These are phyloP conservation scores for Fusarium sp. DNA, from an alignment of 2,329 filamentous ascomycete genomes.

Conservation along the genomic window DNA sequence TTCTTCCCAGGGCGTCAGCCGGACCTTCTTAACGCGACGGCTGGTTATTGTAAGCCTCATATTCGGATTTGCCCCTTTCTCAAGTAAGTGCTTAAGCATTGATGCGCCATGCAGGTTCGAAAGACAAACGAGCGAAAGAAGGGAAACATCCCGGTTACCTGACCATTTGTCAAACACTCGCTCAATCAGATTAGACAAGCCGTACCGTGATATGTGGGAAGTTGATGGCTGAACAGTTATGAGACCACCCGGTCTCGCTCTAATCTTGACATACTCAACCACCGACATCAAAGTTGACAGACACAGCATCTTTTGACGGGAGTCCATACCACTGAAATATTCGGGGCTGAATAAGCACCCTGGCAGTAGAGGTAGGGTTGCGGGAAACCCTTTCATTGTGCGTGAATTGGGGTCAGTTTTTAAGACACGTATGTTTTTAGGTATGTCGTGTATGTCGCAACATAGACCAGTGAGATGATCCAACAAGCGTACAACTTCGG, in stretches of 20 bases:
- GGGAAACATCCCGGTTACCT: fast-evolving
- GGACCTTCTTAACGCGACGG: too few species aligned
- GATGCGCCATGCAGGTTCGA: too few species aligned
- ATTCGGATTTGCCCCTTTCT: slow-evolving; percentile 3
- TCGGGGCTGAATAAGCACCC: too few species aligned
- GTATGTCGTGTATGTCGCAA: too few species aligned
- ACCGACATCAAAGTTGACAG: not conserved
- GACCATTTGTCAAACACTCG: not conserved
- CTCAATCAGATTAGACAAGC: too few species aligned
- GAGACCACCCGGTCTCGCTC: not conserved
- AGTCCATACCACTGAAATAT: fast-evolving
- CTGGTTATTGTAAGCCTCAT: fast-evolving
- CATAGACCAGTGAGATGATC: too few species aligned
- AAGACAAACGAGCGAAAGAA: not conserved
- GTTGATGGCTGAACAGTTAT: not conserved
- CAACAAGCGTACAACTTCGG: not conserved
- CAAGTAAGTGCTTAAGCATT: not conserved
- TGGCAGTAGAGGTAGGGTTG: too few species aligned
- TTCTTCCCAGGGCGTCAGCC: slow-evolving; percentile 2
- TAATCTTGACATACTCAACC: not conserved
- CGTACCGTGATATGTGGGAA: fast-evolving
- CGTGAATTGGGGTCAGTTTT: too few species aligned
- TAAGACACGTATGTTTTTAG: too few species aligned
- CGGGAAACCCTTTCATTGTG: too few species aligned
- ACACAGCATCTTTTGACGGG: not conserved